Base-by-base conservation (phyloP, 2,329 filamentous ascomycete species). In the Verticillium tricorpus region DNA sequence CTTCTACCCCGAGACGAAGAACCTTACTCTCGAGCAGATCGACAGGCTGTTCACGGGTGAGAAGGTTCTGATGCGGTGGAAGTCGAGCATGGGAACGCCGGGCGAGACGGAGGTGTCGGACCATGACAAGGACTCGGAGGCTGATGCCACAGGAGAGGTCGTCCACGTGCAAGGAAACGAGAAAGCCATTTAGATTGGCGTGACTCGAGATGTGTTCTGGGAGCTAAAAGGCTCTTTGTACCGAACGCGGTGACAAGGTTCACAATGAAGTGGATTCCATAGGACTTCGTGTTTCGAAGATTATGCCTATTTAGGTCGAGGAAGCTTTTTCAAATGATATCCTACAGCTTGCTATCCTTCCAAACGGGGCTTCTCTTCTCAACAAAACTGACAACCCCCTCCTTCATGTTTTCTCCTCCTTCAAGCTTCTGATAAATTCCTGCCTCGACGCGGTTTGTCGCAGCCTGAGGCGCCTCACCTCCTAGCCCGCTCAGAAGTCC, bases 401-500 rank as follows among this genome's bases (percentile, higher is more conserved):
- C 90, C 61, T 82, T 84, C 75, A 92, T 87, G 73, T 94, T 94
- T 67, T 90, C 87, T 0, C 86, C 89, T 2, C 78, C 81, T 64
- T 88, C 80, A 61, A 93, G 79, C 63, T 78, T 78, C 60, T 77
- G 77, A 69, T 85, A 88, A 78, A 87, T 83, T 1, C 81, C 82
- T 60, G 85, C 80, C 17, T 81, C 78, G 61, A 90, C 71, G 65
- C 85, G 70, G 63, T 77, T 78, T 39, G 86, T 91, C 11, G 77
- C 89, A 64, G 84, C 81, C 72, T 87, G 85, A 0, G 87, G 89
- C 12, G 87, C 85, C 22, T 88, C 75, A 0, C 81, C 83, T 68
- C 92, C 90, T 89, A 89, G 93, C 0, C 88, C 90, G 65, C 90
- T 74, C 73, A 89, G 85, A 58, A 95, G 70, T 0, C 90, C 91